Evolutionary conservation across 495 filamentous ascomycete genomes (phyloP).

Genomic region (Penicillium diatomitis): DNA sequence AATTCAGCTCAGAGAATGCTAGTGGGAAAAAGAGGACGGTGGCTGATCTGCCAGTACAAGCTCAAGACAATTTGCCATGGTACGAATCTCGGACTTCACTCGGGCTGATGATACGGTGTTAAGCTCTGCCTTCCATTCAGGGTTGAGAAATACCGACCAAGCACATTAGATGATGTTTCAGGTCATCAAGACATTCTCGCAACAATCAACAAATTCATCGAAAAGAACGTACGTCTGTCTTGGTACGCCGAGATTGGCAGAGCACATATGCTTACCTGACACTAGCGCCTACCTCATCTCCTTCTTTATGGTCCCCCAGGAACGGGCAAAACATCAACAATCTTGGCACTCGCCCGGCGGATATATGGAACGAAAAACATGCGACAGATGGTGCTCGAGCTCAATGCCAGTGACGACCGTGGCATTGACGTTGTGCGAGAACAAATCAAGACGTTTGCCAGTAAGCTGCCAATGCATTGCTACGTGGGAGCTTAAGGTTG

Average conservation of each 20-base stretch:
- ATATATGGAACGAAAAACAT: constrained; percentile 92
- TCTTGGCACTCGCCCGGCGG: constrained; percentile 78
- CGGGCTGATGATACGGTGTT: constrained; percentile 3
- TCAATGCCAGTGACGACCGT: constrained; percentile 94
- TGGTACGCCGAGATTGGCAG: neutral
- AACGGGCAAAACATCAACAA: constrained; percentile 94
- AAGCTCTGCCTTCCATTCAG: constrained; percentile 31
- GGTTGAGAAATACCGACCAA: constrained; percentile 98
- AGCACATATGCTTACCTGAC: constrained; percentile 1
- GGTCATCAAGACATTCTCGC: constrained; percentile 97
- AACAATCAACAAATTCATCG: constrained; percentile 95
- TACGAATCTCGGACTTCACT: constrained; percentile 20
- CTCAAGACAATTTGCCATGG: constrained; percentile 93
- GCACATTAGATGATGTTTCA: constrained; percentile 80
- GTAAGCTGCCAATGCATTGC: constrained; percentile 24
- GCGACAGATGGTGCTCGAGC: constrained; percentile 94
- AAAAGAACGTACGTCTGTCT: constrained; percentile 57
- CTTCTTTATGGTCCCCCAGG: constrained; percentile 96
- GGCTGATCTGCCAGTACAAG: constrained; percentile 87
- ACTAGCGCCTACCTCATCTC: constrained; percentile 79
- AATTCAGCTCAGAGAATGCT: constrained; percentile 47
- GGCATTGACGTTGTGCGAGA: constrained; percentile 98
- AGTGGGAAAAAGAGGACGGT: constrained; percentile 81
- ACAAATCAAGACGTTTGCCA: constrained; percentile 98
- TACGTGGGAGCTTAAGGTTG: too few relatives aligned